A percentile compares a stretch with the other conserved stretches of the same genome.
Conservation (phyloP, 352 stramenopile species). For the Globisporangium canariense region DNA sequence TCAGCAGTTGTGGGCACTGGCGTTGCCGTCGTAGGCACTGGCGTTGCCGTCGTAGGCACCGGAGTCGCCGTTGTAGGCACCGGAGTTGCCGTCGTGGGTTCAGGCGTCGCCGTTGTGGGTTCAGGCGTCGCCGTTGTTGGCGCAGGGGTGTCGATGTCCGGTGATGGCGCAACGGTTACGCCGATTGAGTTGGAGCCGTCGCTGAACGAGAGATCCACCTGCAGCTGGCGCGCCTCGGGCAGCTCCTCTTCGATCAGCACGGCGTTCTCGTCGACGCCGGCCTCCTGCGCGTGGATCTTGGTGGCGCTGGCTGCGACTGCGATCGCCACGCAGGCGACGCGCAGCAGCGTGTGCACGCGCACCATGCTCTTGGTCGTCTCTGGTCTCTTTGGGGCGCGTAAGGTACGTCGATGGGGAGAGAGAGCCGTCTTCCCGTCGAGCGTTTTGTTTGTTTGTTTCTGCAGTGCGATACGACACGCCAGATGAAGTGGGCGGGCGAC, state of each 20-base stretch:
- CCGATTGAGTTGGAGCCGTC: neutral
- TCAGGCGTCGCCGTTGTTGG: neutral
- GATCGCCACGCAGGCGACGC: slow-evolving; percentile 8
- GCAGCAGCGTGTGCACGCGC: slow-evolving; percentile 8
- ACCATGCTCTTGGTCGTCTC: slow-evolving; percentile 6
- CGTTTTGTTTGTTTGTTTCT: slow-evolving; percentile 7
- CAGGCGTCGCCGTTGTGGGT: slow-evolving; percentile 1
- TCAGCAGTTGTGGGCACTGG: neutral
- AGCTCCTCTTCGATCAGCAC: neutral
- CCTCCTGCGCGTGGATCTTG: slow-evolving; percentile 10
- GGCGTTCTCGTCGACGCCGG: slow-evolving; percentile 7
- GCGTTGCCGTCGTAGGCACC: neutral
- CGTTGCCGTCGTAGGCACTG: neutral
- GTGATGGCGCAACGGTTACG: slow-evolving; percentile 1
- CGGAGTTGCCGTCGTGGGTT: neutral
- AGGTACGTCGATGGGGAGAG: slow-evolving; percentile 4
- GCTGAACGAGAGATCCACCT: slow-evolving; percentile 1
- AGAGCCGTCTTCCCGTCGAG: slow-evolving; percentile 1
- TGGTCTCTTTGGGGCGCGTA: neutral
- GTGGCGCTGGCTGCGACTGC: slow-evolving; percentile 3
- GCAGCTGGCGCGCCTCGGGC: neutral
- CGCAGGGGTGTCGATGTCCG: no score
- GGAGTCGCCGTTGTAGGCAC: neutral
- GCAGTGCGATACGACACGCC: neutral
- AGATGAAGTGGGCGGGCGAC: neutral